A percentile compares a stretch with the other conserved stretches of the same genome.
Conservation (phyloP, 2,329 filamentous ascomycete genomes). For the Shiraia sp. region DNA sequence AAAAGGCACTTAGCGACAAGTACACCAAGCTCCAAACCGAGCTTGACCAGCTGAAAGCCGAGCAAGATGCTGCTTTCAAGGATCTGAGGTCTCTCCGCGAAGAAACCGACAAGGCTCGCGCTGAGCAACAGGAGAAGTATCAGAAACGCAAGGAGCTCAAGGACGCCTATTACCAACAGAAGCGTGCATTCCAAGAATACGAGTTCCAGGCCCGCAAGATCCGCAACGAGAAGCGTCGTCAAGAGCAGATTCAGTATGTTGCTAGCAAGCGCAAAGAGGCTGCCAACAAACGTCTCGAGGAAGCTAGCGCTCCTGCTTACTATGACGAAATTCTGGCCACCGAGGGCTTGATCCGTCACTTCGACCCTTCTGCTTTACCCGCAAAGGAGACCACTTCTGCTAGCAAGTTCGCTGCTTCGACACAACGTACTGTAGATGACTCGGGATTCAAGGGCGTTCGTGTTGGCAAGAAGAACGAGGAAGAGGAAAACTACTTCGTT, state of each 20-base stretch:
- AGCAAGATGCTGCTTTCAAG: slow-evolving; percentile 91
- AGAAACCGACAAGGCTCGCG: slow-evolving; percentile 80
- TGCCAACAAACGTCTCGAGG: slow-evolving; percentile 75
- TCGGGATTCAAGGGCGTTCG: slow-evolving; percentile 83
- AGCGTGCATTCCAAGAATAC: slow-evolving; percentile 80
- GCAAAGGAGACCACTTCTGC: slow-evolving; percentile 66
- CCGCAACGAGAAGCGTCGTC: slow-evolving; percentile 75
- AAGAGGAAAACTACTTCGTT: slow-evolving; percentile 82
- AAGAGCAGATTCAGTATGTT: slow-evolving; percentile 75
- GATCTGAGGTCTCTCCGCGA: slow-evolving; percentile 82
- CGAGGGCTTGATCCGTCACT: slow-evolving; percentile 85
- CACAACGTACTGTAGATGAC: slow-evolving; percentile 82
- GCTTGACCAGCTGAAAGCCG: slow-evolving; percentile 85
- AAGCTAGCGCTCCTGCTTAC: slow-evolving; percentile 85
- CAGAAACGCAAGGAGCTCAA: slow-evolving; percentile 81
- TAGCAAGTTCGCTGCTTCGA: slow-evolving; percentile 72
- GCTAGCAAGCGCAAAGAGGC: slow-evolving; percentile 76
- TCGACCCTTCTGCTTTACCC: slow-evolving; percentile 71
- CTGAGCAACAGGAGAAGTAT: slow-evolving; percentile 86
- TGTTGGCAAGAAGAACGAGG: slow-evolving; percentile 82
- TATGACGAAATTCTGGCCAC: slow-evolving; percentile 89
- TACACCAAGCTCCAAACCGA: slow-evolving; percentile 86
- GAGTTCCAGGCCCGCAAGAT: slow-evolving; percentile 82
- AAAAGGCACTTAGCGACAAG: slow-evolving; percentile 82
- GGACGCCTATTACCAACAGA: slow-evolving; percentile 81